These are phyloP conservation scores for Dryas drummondii DNA, from an alignment of 306 rosid genomes.

Conservation along the genomic window DNA sequence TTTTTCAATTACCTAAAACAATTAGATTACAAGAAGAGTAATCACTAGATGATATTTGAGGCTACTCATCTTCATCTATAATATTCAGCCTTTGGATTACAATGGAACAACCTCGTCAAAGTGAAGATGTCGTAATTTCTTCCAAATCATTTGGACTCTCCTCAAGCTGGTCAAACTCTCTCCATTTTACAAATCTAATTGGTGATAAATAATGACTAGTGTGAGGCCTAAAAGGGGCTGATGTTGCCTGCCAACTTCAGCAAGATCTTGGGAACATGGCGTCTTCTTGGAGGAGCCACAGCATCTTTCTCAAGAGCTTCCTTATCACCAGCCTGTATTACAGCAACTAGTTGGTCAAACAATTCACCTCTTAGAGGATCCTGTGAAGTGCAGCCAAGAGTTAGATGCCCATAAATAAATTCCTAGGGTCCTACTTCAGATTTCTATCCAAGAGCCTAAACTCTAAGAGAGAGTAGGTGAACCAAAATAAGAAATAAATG, in stretches of 20 bases:
- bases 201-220: background rate
- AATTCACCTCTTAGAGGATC: constrained; percentile 87
- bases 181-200: background rate
- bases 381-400: constrained; percentile 37
- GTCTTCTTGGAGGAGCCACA: constrained; percentile 63
- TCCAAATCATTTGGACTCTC: background rate
- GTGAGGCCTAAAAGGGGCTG: constrained; percentile 67
- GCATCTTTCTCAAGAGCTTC: constrained; percentile 73
- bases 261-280: constrained; percentile 82
- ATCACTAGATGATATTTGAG: constrained; percentile 2
- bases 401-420: background rate
- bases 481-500: background rate
- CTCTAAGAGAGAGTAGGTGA: background rate
- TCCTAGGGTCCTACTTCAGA: background rate
- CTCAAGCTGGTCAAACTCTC: background rate
- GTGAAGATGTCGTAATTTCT: background rate
- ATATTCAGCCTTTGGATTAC: background rate
- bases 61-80: background rate
- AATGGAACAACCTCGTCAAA: background rate
- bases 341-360: constrained; percentile 63
- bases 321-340: constrained; percentile 63
- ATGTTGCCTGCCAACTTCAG: constrained; percentile 59
- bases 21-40: constrained; percentile 1
- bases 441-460: background rate
- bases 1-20: background rate